Conservation (phyloP, 768 basidiomycete species). For the Mycena metata region DNA sequence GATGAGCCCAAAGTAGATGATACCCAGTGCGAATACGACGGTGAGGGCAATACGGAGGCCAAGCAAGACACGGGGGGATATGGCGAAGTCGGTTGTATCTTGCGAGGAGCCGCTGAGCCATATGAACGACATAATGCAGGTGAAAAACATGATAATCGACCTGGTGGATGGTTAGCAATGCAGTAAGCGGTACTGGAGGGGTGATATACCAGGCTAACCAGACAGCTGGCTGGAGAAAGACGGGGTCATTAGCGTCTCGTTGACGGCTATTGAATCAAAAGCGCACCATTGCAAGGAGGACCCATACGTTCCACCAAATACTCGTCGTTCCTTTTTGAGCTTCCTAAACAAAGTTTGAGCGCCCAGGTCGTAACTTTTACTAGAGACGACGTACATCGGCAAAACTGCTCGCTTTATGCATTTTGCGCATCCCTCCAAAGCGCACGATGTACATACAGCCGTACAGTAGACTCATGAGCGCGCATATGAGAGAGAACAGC, state of each 20-base stretch:
- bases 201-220: slow-evolving; percentile 20
- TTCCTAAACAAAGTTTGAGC: slow-evolving; percentile 54
- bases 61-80: slow-evolving; percentile 50
- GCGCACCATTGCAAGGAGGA: slow-evolving; percentile 66
- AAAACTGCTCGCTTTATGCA: slow-evolving; percentile 76
- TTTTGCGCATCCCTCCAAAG: slow-evolving; percentile 76
- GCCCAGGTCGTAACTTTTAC: background rate
- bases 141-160: slow-evolving; percentile 71
- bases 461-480: slow-evolving; percentile 73
- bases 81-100: slow-evolving; percentile 47
- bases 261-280: background rate
- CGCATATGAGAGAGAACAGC: slow-evolving; percentile 69
- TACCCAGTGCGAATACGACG: slow-evolving; percentile 61
- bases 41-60: slow-evolving; percentile 67
- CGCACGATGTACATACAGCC: slow-evolving; percentile 77
- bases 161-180: slow-evolving; percentile 40
- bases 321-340: slow-evolving; percentile 53
- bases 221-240: slow-evolving; percentile 49
- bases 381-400: slow-evolving; percentile 59
- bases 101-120: slow-evolving; percentile 68
- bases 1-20: slow-evolving; percentile 66
- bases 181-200: background rate
- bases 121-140: slow-evolving; percentile 70
- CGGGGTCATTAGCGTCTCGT: background rate
- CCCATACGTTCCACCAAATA: slow-evolving; percentile 77